A percentile compares a stretch with the other conserved stretches of the same genome.
phyloP scores from a whole-genome alignment of 139 green algal genomes.

The Coelastrella sp. region DNA sequence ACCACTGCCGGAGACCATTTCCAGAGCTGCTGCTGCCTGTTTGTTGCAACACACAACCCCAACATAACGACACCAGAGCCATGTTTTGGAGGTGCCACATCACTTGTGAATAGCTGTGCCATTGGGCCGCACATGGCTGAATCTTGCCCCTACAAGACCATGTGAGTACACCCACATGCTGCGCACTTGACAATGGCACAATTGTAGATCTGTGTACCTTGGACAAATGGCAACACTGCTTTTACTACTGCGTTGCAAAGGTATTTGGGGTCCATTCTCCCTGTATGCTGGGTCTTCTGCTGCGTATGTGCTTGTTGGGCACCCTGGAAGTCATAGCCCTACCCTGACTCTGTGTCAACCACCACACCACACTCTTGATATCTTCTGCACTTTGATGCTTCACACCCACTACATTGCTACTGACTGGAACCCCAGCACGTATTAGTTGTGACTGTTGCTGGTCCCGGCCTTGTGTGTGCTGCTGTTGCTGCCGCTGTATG shows the following conservation, averaged over 20 bases:
- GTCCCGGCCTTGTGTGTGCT: background rate
- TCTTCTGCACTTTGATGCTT: background rate
- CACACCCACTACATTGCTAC: conserved; percentile 28
- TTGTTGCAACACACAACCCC: no score
- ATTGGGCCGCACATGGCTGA: no score
- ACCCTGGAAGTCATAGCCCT: background rate
- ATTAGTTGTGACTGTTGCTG: conserved; percentile 5
- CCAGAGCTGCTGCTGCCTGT: no score
- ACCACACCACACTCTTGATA: conserved; percentile 36
- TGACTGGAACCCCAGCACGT: background rate
- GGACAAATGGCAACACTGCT: background rate
- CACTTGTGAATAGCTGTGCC: no score
- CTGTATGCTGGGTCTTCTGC: conserved; percentile 33
- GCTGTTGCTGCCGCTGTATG: background rate
- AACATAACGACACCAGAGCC: no score
- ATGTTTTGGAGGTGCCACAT: no score
- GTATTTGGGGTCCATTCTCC: conserved; percentile 28
- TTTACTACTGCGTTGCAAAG: background rate
- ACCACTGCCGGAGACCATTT: no score
- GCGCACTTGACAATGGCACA: no score
- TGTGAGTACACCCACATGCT: no score
- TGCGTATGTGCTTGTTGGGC: conserved; percentile 40
- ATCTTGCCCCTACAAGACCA: no score
- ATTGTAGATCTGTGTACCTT: background rate
- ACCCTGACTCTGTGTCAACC: conserved; percentile 37